These are phyloP conservation scores for Alternaria atra DNA, from an alignment of 2,329 filamentous ascomycete species.

Conservation along the genomic window DNA sequence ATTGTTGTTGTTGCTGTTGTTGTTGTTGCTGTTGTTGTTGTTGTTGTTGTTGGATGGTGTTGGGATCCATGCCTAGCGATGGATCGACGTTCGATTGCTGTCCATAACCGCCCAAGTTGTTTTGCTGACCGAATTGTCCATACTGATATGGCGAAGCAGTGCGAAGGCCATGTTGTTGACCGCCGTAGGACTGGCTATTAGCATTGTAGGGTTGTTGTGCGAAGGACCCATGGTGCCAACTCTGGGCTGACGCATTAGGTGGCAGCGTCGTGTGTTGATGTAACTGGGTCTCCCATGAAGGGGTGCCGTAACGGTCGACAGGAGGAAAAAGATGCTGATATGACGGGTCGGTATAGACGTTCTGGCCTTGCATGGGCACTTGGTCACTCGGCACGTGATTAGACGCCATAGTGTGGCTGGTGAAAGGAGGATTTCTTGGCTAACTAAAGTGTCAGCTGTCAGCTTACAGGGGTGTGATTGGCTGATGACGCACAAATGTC, in stretches of 20 bases:
- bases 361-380: conserved; percentile 42
- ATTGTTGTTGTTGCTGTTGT: conserved; percentile 44
- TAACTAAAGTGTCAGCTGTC: conserved; percentile 23
- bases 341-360: conserved; percentile 44
- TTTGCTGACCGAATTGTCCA: conserved; percentile 40
- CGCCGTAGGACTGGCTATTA: conserved; percentile 35
- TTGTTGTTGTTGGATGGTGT: conserved; percentile 40
- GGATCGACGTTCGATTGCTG: conserved; percentile 42
- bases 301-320: conserved; percentile 43
- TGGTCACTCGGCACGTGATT: conserved; percentile 51
- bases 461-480: conserved; percentile 36
- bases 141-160: conserved; percentile 47
- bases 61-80: conserved; percentile 35
- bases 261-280: conserved; percentile 35
- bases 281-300: conserved; percentile 43
- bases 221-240: conserved; percentile 41
- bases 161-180: conserved; percentile 33
- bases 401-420: conserved; percentile 40
- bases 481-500: conserved; percentile 35
- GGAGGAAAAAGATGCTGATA: conserved; percentile 42
- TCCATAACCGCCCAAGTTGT: conserved; percentile 31
- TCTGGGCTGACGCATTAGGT: conserved; percentile 24
- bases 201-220: conserved; percentile 38
- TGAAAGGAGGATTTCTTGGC: conserved; percentile 17
- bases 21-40: conserved; percentile 46